Evolutionary conservation across 2,329 filamentous ascomycete genomes (phyloP), one percentile per base, ranked within the genome.

Genomic region (Aspergillus proliferans): DNA sequence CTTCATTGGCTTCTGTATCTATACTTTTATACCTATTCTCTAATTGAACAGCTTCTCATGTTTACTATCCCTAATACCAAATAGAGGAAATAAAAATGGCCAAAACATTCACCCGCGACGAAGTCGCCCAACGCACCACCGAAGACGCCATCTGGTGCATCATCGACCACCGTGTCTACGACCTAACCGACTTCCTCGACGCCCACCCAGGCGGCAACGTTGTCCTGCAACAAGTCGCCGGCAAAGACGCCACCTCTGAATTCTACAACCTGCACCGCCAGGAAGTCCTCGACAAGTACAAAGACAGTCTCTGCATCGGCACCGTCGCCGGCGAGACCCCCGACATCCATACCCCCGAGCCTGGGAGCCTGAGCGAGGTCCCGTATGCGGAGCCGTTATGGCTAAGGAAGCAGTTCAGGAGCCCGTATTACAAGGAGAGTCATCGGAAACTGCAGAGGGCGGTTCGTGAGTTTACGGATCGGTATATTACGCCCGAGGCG

Each of bases 251-350:
- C 45, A 95, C 89, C 2, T 74, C 79, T 33, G 86, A 85, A 49
- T 95, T 94, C 71, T 95, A 94, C 80, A 94, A 94, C 75, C 83
- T 95, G 47, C 90, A 95, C 73, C 79, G 89, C 22, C 88, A 95
- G 59, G 89, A 95, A 70, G 87, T 94, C n/a, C 79, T 95, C 9
- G 75, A 83, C 52, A 90, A 90, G 68, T 94, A 94, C 76, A 59
- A 60, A n/a, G 38, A 40, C 15, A 72, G 78, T 43, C 79, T 95
- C 15, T 85, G 81, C 69, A 79, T 95, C 59, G 89, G 89, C 62
- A 87, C 82, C 12, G 68, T 95, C 63, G 74, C 82, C 57, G 86
- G 82, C 69, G 88, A 95, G 74, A 84, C 78, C 62, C 79, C 88
- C 18, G 81, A 89, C 63, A 81, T 93, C 58, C 77, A 90, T 54